Evolutionary conservation across 169 alveolate species (phyloP).

Genomic region (Plasmodium yoelii): DNA sequence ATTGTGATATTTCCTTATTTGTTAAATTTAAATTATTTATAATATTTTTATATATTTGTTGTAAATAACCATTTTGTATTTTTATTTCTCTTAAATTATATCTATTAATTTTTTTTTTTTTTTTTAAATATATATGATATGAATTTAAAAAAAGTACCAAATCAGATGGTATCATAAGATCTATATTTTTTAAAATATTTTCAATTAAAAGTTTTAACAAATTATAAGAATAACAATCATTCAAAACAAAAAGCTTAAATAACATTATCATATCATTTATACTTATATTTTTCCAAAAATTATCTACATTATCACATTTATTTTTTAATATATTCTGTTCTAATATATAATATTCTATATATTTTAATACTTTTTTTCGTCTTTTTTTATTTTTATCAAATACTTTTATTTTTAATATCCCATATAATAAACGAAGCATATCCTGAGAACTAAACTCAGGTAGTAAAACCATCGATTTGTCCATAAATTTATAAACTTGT

Average conservation of each 20-base stretch:
- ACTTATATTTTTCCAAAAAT: conserved; percentile 46
- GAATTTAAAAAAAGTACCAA: conserved; percentile 29
- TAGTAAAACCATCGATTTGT: conserved; percentile 50
- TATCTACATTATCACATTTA: background rate
- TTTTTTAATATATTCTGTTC: background rate
- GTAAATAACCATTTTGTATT: conserved; percentile 3
- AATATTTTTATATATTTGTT: conserved; percentile 1
- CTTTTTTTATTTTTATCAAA: conserved; percentile 19
- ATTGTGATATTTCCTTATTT: conserved; percentile 38
- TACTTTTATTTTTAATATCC: conserved; percentile 36
- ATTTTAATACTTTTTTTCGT: conserved; percentile 21
- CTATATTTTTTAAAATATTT: conserved; percentile 5
- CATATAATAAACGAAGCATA: conserved; percentile 36
- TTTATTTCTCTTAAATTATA: conserved; percentile 17
- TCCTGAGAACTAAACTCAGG: conserved; percentile 68
- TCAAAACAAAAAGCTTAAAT: conserved; percentile 41
- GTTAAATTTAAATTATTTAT: conserved; percentile 21
- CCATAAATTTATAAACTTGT: conserved; percentile 38
- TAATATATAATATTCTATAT: conserved; percentile 49
- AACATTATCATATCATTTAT: conserved; percentile 35
- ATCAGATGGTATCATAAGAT: conserved; percentile 24
- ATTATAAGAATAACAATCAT: conserved; percentile 28
- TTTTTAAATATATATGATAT: conserved; percentile 32
- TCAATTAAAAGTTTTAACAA: conserved; percentile 14
- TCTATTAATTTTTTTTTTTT: conserved; percentile 3